Base-by-base conservation (phyloP, 2,329 filamentous ascomycete genomes). In the Huntiella savannae region DNA sequence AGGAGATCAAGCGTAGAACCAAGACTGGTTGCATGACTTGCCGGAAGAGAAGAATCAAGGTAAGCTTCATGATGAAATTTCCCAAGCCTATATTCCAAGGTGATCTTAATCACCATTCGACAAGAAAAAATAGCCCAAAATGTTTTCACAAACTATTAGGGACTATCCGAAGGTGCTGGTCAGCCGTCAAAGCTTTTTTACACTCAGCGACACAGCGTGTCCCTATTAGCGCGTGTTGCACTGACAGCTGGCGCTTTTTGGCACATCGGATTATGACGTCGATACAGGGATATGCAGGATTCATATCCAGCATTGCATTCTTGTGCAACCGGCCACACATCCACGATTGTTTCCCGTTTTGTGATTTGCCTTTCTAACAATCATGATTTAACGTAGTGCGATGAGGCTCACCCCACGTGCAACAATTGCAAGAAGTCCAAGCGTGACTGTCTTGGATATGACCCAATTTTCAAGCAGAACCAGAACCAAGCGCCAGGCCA, bases 361-460 rank as follows among this genome's bases (percentile, higher is more conserved):
- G 28, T 17, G 8, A 35, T 33, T 10, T 34, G 35, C 8, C 15
- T 13, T 16, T 17, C 37, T 12, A 40, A 17, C 37, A 12, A 40
- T 40, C 16, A 40, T 40, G 2, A 5, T 3, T 13, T 53, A 50
- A 52, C 52, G 50, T 60, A 95, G 91, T 98, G 91, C 66, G 91
- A 96, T 73, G 91, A 98, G 69, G 78, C 77, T 51, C 86, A 94
- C 62, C 91, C 91, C 16, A 78, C 80, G 50, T 98, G 91, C 69
- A 79, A 85, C 64, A 85, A 91, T 59, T 91, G 83, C 65, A 79
- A 80, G 58, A 91, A 91, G 62, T 86, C 81, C 54, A 91, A 88
- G 64, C 82, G 83, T 57, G 82, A 88, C 56, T 91, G 83, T 58
- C 60, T 86, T 42, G 83, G 83, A 47, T 91, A 91, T 72, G 83